A percentile compares a stretch with the other conserved stretches of the same genome.
phyloP scores from a whole-genome alignment of 2,329 filamentous ascomycete species.

The Fusarium phyllophilum region DNA sequence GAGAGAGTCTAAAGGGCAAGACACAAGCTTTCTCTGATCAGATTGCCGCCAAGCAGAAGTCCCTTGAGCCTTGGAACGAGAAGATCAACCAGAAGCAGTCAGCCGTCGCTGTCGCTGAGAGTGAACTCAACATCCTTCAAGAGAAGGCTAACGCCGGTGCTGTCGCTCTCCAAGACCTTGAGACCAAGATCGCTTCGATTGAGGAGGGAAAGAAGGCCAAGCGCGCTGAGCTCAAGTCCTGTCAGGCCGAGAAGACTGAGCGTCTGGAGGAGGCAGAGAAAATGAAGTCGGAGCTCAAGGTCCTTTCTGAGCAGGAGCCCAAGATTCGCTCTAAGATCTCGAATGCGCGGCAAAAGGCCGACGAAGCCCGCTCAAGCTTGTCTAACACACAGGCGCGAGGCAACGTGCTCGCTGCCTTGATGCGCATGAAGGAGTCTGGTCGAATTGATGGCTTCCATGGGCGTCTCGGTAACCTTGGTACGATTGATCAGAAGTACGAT shows the following conservation, averaged over 20 bases:
- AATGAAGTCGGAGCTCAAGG: constrained; percentile 76
- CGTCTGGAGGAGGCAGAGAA: constrained; percentile 80
- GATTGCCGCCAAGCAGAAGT: constrained; percentile 91
- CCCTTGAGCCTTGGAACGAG: constrained; percentile 93
- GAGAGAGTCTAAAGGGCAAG: constrained; percentile 91
- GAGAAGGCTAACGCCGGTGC: constrained; percentile 91
- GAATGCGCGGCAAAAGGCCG: constrained; percentile 90
- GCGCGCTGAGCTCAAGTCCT: constrained; percentile 77
- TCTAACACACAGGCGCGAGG: constrained; percentile 92
- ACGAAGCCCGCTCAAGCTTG: constrained; percentile 91
- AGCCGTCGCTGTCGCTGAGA: constrained; percentile 91
- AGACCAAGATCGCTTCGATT: constrained; percentile 80
- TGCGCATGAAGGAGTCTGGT: constrained; percentile 95
- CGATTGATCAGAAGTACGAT: constrained; percentile 94
- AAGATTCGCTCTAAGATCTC: constrained; percentile 86
- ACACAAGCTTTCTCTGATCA: constrained; percentile 94
- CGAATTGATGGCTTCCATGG: constrained; percentile 98
- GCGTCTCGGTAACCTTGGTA: constrained; percentile 90
- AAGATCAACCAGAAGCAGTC: constrained; percentile 98
- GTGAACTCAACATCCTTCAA: constrained; percentile 88
- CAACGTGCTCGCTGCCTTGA: constrained; percentile 89
- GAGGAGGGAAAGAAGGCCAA: constrained; percentile 78
- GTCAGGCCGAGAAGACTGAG: constrained; percentile 75
- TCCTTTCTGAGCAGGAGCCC: constrained; percentile 80
- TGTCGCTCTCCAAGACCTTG: constrained; percentile 83